Conservation (phyloP, 768 basidiomycete species). For the Agaricus bisporus region DNA sequence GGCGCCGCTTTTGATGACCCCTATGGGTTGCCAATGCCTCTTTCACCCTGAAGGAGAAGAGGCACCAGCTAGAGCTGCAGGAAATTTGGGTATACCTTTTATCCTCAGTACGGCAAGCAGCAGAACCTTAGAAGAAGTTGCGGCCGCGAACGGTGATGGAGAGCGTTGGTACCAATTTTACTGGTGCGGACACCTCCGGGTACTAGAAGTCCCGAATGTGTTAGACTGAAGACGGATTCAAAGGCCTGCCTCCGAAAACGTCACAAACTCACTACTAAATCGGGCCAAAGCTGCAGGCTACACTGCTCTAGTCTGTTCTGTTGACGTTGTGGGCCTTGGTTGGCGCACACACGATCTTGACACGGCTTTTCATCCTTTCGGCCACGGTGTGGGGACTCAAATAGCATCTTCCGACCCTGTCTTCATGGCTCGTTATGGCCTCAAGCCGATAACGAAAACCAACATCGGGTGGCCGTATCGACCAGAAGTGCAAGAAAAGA, state of each 20-base stretch:
- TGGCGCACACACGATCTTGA: conserved; percentile 76
- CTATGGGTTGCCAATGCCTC: conserved; percentile 76
- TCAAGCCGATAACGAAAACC: conserved; percentile 33
- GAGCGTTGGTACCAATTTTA: conserved; percentile 81
- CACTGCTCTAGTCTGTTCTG: conserved; percentile 59
- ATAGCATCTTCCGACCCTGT: conserved; percentile 70
- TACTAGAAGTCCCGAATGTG: not conserved
- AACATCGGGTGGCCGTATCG: conserved; percentile 56
- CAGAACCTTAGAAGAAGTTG: conserved; percentile 72
- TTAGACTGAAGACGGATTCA: not conserved
- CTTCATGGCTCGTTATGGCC: conserved; percentile 58
- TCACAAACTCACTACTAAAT: conserved; percentile 58
- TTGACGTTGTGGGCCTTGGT: conserved; percentile 68
- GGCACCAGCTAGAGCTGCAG: conserved; percentile 61
- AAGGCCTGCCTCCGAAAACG: conserved; percentile 46
- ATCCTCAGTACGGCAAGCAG: conserved; percentile 73
- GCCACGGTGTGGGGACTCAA: conserved; percentile 60
- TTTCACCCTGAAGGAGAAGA: conserved; percentile 68
- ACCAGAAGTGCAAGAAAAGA: conserved; percentile 36
- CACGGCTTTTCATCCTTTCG: conserved; percentile 58
- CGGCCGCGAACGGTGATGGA: conserved; percentile 59
- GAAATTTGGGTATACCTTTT: conserved; percentile 55
- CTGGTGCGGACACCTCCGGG: conserved; percentile 39
- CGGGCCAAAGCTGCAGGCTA: conserved; percentile 65
- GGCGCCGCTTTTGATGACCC: conserved; percentile 59